Evolutionary conservation across 768 basidiomycete species (phyloP).

Genomic region (Termitomyces titanicus): DNA sequence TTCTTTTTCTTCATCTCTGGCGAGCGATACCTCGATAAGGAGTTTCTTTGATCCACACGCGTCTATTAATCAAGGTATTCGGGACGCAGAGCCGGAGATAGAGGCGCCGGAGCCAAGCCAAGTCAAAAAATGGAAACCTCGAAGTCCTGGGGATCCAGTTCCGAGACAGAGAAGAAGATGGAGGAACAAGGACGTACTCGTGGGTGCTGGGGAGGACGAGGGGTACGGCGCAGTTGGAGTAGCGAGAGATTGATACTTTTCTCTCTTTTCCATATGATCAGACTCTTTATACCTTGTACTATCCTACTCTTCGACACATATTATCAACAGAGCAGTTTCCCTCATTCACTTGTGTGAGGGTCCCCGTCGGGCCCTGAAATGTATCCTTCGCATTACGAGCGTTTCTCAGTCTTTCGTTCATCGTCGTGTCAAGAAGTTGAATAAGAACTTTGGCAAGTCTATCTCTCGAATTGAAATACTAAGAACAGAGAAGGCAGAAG

Average conservation of each 20-base stretch:
- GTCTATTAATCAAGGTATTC: neutral
- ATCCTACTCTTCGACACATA: neutral
- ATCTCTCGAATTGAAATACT: no score
- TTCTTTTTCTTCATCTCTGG: neutral
- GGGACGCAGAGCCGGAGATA: neutral
- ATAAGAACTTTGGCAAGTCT: no score
- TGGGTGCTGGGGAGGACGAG: neutral
- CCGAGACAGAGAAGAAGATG: neutral
- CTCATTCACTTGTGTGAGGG: no score
- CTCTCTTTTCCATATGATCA: no score
- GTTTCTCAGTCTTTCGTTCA: no score
- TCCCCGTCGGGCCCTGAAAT: no score
- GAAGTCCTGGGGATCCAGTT: neutral
- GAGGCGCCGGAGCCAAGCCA: neutral
- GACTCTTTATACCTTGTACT: neutral
- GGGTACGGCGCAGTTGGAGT: neutral
- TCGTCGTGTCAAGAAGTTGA: no score
- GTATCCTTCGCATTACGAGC: no score
- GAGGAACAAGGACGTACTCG: neutral
- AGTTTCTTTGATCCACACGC: slow-evolving; percentile 1
- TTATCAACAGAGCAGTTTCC: no score
- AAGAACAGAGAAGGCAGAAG: no score
- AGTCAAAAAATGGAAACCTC: neutral
- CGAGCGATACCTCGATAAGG: neutral
- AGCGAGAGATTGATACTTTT: neutral